Evolutionary conservation across 2,329 filamentous ascomycete genomes (phyloP).

Genomic region (Pseudopyrenochaeta lycopersici): DNA sequence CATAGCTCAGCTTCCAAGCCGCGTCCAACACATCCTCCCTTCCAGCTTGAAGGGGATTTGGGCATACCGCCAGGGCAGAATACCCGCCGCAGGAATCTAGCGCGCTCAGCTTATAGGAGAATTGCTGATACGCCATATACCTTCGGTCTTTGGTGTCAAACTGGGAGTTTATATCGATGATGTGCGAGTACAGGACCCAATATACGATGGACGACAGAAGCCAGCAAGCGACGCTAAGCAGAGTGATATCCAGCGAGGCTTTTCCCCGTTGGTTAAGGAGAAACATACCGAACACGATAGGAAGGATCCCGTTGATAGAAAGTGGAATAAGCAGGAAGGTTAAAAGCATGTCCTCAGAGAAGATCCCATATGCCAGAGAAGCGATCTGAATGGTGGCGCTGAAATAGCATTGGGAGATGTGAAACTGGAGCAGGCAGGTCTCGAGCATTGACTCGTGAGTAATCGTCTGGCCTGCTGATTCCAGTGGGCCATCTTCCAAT

Average conservation of each 20-base stretch:
- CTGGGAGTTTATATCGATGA: constrained; percentile 19
- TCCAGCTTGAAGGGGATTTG: constrained; percentile 14
- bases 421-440: constrained; percentile 25
- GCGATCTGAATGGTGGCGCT: constrained; percentile 33
- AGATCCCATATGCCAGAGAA: constrained; percentile 26
- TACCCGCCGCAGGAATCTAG: constrained; percentile 28
- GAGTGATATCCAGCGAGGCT: constrained; percentile 9
- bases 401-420: constrained; percentile 39
- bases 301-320: constrained; percentile 29
- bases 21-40: neutral
- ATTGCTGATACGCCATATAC: constrained; percentile 25
- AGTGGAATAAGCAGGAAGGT: constrained; percentile 33
- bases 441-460: constrained; percentile 12
- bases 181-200: constrained; percentile 25
- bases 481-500: neutral
- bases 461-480: neutral
- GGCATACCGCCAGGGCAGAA: constrained; percentile 30
- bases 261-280: constrained; percentile 16
- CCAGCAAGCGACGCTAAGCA: constrained; percentile 22
- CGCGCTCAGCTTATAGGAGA: constrained; percentile 28
- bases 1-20: constrained; percentile 14
- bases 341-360: constrained; percentile 23
- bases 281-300: constrained; percentile 22
- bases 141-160: neutral
- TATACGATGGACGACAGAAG: constrained; percentile 27